Evolutionary conservation across 768 basidiomycete genomes (phyloP), one percentile per base, ranked within the genome.

Genomic region (Leccinum fibrillosum): DNA sequence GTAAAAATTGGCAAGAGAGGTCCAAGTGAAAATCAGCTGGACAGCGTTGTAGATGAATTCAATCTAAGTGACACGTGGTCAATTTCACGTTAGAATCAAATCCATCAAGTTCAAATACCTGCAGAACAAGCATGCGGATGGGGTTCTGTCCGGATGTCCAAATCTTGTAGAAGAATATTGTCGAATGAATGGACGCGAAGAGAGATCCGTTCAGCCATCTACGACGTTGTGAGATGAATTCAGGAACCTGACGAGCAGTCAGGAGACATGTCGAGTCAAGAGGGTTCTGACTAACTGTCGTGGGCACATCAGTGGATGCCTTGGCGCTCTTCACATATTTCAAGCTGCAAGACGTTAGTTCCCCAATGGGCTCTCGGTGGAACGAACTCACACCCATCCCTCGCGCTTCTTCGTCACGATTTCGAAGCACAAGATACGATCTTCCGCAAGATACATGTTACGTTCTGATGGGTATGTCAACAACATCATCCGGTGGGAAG

Each of bases 301-400:
- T 89, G 32, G 95, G 95, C 4, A 96, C 94, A 75, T 98, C 95
- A n/a, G 95, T 98, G 45, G 94, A 83, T 0, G 94, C 95, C 64
- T 95, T 94, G 15, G 95, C 95, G 66, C 85, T 90, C 80, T 93
- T 93, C 72, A 95, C 93, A 69, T 94, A 95, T 72, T 86, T 88
- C 65, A 92, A 75, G 15, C 89, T 90, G 60, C 51, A 34, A 51
- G 28, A 17, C 17, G 19, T 66, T 25, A 63, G 55, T 39, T 50
- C 49, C 19, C 23, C 23, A 19, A 35, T 21, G 17, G 12, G 30
- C 44, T 32, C 8, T 35, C 13, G 19, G 44, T 12, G 11, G 8
- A 52, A 50, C 25, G 19, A 60, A 82, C 85, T 68, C 78, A 88
- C 89, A 84, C 78, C 91, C 90, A 88, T 55, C 84, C 86, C 74